These are phyloP conservation scores for Lecanicillium sp. DNA, from an alignment of 2,329 filamentous ascomycete genomes.

Conservation along the genomic window DNA sequence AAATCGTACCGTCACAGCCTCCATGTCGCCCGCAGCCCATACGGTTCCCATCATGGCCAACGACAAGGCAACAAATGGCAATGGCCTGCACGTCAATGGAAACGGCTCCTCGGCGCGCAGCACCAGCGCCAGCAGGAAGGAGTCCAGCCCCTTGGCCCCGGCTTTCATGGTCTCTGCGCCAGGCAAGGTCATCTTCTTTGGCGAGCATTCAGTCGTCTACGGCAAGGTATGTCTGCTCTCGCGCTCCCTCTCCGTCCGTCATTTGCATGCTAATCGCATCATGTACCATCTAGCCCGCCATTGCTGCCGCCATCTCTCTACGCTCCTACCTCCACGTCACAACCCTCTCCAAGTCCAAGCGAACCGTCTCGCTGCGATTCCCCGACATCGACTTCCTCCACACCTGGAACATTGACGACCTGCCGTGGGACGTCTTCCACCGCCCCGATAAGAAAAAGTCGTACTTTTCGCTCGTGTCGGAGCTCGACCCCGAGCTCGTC, in stretches of 20 bases:
- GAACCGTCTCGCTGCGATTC: slow-evolving; percentile 82
- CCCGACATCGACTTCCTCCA: slow-evolving; percentile 85
- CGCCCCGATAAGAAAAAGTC: slow-evolving; percentile 82
- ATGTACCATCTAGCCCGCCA: slow-evolving; percentile 64
- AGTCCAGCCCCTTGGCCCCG: slow-evolving; percentile 65
- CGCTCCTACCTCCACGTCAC: slow-evolving; percentile 96
- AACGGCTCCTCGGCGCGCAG: slow-evolving; percentile 25
- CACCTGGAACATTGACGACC: slow-evolving; percentile 86
- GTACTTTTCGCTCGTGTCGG: slow-evolving; percentile 84
- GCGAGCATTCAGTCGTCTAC: slow-evolving; percentile 96
- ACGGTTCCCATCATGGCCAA: slow-evolving; percentile 5
- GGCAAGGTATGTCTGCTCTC: slow-evolving; percentile 61
- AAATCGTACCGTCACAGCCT: not conserved
- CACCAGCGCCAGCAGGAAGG: slow-evolving; percentile 42
- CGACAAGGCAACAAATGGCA: slow-evolving; percentile 13
- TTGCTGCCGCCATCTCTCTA: slow-evolving; percentile 90
- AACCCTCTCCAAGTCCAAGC: slow-evolving; percentile 82
- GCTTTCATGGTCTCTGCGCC: slow-evolving; percentile 97
- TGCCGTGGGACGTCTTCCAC: slow-evolving; percentile 81
- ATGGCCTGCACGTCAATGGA: slow-evolving; percentile 24
- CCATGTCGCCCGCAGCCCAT: slow-evolving; percentile 5
- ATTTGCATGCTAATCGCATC: no score
- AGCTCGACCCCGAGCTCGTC: slow-evolving; percentile 75
- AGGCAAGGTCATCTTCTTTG: slow-evolving; percentile 96
- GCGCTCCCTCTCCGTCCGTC: not conserved